A percentile compares a stretch with the other conserved stretches of the same genome.
Conservation (phyloP, 225 moss, liverwort and hornwort species). For the Marchantia polymorpha region DNA sequence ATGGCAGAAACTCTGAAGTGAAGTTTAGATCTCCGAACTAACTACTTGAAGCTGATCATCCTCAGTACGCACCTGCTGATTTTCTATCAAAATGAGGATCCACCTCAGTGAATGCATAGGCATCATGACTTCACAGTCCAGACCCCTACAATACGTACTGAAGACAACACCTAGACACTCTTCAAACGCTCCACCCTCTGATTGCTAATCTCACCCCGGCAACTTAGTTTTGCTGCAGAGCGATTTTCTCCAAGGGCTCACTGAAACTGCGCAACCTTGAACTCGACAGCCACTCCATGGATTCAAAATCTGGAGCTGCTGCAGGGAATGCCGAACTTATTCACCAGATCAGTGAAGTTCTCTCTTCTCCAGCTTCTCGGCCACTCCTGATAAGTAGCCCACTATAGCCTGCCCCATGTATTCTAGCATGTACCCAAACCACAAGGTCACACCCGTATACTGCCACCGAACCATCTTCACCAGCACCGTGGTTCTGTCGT, state of each 20-base stretch:
- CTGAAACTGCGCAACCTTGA: too few species aligned
- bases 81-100: not conserved
- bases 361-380: not conserved
- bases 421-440: conserved; percentile 5
- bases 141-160: not conserved
- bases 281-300: not conserved
- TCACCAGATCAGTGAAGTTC: not conserved
- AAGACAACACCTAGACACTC: not conserved
- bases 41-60: not conserved
- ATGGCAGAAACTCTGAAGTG: not conserved
- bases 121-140: too few species aligned
- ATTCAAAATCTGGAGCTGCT: not conserved
- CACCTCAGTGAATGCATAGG: not conserved
- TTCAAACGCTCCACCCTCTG: not conserved
- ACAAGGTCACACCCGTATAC: not conserved
- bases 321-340: too few species aligned
- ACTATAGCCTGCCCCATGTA: not conserved
- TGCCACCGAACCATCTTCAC: conserved; percentile 9
- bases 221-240: not conserved
- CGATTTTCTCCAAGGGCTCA: too few species aligned
- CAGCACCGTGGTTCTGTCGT: not conserved
- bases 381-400: not conserved
- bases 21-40: not conserved
- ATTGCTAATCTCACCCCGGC: not conserved
- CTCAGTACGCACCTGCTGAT: not conserved